A percentile compares a stretch with the other conserved stretches of the same genome.
Conservation (phyloP, 345 rosid species). For the Hirschfeldia incana region DNA sequence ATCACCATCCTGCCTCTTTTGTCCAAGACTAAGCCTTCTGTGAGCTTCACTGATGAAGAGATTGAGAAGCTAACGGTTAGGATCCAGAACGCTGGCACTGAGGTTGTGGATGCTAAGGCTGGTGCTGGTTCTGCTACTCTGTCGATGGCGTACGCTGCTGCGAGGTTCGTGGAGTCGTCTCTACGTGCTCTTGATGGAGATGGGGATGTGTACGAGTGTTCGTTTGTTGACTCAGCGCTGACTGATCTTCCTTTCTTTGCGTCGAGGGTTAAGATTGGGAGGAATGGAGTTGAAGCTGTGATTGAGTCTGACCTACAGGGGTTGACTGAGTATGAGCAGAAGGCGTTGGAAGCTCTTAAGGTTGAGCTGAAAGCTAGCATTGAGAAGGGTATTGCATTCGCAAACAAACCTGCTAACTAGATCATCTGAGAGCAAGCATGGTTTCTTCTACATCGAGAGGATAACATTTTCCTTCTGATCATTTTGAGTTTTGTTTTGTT, state of each 20-base stretch:
- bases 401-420: constrained; percentile 62
- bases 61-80: constrained; percentile 68
- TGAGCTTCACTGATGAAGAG: constrained; percentile 73
- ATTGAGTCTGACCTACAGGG: constrained; percentile 72
- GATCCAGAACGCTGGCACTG: constrained; percentile 94
- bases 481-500: constrained; percentile 31
- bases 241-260: constrained; percentile 91
- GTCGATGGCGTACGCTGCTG: constrained; percentile 98
- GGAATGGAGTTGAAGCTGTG: constrained; percentile 77
- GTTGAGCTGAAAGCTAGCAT: constrained; percentile 83
- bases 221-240: constrained; percentile 69
- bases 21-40: constrained; percentile 76
- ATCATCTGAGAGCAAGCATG: not conserved
- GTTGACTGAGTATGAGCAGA: constrained; percentile 73
- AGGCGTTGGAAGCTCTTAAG: constrained; percentile 78
- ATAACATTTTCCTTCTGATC: constrained; percentile 30
- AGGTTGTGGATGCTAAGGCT: constrained; percentile 96
- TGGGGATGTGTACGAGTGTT: constrained; percentile 81
- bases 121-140: constrained; percentile 97
- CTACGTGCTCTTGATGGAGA: constrained; percentile 94
- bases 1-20: constrained; percentile 85
- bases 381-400: constrained; percentile 80
- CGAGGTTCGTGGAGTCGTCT: constrained; percentile 94
- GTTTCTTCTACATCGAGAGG: constrained; percentile 4
- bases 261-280: constrained; percentile 82